These are phyloP conservation scores for Begonia peltatifolia DNA, from an alignment of 306 rosid species.

Conservation along the genomic window DNA sequence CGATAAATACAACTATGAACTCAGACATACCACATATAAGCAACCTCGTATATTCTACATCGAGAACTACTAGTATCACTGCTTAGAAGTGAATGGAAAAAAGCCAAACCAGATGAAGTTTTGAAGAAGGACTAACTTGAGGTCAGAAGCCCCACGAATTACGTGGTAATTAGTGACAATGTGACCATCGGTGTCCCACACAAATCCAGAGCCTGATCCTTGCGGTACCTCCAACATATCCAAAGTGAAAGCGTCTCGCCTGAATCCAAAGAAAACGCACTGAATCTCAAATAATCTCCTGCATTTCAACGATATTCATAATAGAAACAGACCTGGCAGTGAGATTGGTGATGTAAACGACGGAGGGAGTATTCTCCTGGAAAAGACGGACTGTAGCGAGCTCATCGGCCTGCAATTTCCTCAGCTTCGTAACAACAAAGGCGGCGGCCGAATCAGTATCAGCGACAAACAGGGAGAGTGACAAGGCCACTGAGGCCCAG, in stretches of 20 bases:
- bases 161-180: slow-evolving; percentile 94
- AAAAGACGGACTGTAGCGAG: slow-evolving; percentile 92
- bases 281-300: slow-evolving; percentile 3
- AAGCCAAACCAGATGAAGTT: neutral
- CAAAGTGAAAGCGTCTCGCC: slow-evolving; percentile 95
- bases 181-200: slow-evolving; percentile 80
- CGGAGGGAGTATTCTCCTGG: slow-evolving; percentile 88
- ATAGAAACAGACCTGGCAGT: slow-evolving; percentile 36
- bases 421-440: slow-evolving; percentile 53
- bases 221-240: slow-evolving; percentile 95
- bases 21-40: no score
- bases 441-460: slow-evolving; percentile 65
- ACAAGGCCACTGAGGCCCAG: slow-evolving; percentile 60
- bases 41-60: no score
- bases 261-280: slow-evolving; percentile 21
- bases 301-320: neutral
- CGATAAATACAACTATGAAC: no score
- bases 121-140: slow-evolving; percentile 31
- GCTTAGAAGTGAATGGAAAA: slow-evolving; percentile 19
- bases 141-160: slow-evolving; percentile 98
- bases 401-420: slow-evolving; percentile 78
- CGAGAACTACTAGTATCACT: neutral
- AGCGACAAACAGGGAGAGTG: slow-evolving; percentile 45
- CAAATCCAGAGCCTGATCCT: slow-evolving; percentile 95
- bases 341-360: slow-evolving; percentile 88